These are phyloP conservation scores for Sarocladium strictum DNA, from an alignment of 2,329 filamentous ascomycete species.

Conservation along the genomic window DNA sequence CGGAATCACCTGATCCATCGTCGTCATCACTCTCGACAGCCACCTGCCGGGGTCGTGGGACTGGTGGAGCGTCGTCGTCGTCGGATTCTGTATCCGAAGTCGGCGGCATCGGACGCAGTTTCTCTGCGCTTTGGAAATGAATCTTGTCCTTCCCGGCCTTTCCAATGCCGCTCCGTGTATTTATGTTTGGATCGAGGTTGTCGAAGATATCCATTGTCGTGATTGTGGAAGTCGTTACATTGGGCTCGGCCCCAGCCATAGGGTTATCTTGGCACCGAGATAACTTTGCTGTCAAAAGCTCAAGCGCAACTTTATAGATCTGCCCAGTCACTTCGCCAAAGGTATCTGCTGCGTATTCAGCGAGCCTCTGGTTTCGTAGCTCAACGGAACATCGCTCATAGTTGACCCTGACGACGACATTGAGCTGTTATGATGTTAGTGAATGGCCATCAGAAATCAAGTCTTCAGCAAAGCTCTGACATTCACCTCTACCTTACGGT, in stretches of 20 bases:
- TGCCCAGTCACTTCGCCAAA: slow-evolving; percentile 69
- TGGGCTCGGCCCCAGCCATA: slow-evolving; percentile 25
- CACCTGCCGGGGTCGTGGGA: slow-evolving; percentile 7
- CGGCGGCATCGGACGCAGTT: slow-evolving; percentile 33
- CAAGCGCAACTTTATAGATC: slow-evolving; percentile 71
- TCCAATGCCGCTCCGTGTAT: slow-evolving; percentile 52
- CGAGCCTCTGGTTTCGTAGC: slow-evolving; percentile 72
- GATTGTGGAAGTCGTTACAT: slow-evolving; percentile 29
- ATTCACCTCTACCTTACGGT: slow-evolving; percentile 14
- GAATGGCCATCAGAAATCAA: slow-evolving; percentile 14
- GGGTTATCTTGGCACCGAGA: slow-evolving; percentile 60
- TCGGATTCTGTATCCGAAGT: slow-evolving; percentile 16
- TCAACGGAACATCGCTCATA: slow-evolving; percentile 79
- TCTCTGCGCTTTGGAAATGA: slow-evolving; percentile 41
- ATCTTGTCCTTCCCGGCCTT: slow-evolving; percentile 43
- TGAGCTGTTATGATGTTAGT: slow-evolving; percentile 45
- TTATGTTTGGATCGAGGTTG: slow-evolving; percentile 44
- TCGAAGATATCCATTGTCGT: slow-evolving; percentile 53
- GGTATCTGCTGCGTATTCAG: slow-evolving; percentile 62
- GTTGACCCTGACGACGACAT: slow-evolving; percentile 73
- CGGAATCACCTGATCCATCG: slow-evolving; percentile 31
- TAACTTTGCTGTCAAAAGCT: slow-evolving; percentile 62
- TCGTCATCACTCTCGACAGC: slow-evolving; percentile 16
- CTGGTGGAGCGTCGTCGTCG: slow-evolving; percentile 10
- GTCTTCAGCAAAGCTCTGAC: slow-evolving; percentile 14